Evolutionary conservation across 345 rosid genomes (phyloP).

Genomic region (Hibiscus mutabilis): DNA sequence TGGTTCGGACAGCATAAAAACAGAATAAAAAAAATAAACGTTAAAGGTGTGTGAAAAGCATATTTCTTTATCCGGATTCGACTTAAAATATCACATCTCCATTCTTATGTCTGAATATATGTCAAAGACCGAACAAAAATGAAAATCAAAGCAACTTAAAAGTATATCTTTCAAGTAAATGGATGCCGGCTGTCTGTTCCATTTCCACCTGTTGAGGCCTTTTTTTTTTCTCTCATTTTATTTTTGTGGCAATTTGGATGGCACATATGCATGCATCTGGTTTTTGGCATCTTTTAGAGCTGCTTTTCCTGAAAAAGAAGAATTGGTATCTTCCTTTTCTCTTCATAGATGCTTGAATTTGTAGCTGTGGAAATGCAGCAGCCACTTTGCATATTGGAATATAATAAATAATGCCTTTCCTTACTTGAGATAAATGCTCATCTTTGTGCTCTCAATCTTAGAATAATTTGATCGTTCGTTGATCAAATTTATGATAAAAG

Average conservation of each 20-base stretch:
- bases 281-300: conserved; percentile 10
- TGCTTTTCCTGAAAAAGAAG: not conserved
- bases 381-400: conserved; percentile 10
- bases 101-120: too few relatives aligned
- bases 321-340: conserved; percentile 2
- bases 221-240: not conserved
- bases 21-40: too few relatives aligned
- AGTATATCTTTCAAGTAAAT: not conserved
- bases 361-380: conserved; percentile 6
- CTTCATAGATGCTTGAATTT: not conserved
- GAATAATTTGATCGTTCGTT: not conserved
- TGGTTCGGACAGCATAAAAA: too few relatives aligned
- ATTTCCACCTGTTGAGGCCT: not conserved
- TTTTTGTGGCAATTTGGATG: not conserved
- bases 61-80: not conserved
- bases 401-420: not conserved
- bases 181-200: not conserved
- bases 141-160: too few relatives aligned
- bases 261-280: too few relatives aligned
- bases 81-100: too few relatives aligned
- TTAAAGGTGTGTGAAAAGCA: conserved; percentile 6
- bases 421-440: not conserved
- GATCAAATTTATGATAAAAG: not conserved
- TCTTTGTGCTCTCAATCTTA: not conserved
- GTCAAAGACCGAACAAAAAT: too few relatives aligned